A percentile compares a stretch with the other conserved stretches of the same genome.
phyloP scores from a whole-genome alignment of 2,329 filamentous ascomycete genomes.

The Fusarium cicatricum region DNA sequence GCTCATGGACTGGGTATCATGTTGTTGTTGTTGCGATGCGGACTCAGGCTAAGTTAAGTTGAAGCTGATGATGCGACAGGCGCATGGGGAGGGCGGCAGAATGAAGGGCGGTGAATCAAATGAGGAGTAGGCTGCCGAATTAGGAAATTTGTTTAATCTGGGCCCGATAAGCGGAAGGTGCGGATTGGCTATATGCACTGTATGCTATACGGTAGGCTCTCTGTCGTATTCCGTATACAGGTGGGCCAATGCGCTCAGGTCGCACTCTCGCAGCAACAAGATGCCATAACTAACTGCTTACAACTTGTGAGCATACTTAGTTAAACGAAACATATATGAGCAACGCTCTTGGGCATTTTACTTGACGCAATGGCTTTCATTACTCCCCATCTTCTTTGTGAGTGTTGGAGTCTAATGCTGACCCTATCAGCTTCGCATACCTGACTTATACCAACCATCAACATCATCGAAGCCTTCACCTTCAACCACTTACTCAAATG shows the following conservation, averaged over 20 bases:
- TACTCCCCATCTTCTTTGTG: too few relatives aligned
- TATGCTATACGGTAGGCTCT: constrained; percentile 2
- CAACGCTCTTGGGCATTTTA: too few relatives aligned
- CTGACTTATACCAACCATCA: neutral
- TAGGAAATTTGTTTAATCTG: constrained; percentile 8
- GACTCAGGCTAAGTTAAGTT: constrained; percentile 4
- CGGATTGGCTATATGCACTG: neutral
- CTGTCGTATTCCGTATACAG: constrained; percentile 7
- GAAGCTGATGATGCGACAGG: constrained; percentile 24
- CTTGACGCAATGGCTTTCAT: too few relatives aligned
- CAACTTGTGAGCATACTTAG: too few relatives aligned
- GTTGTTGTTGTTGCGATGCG: constrained; percentile 26
- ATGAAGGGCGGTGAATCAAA: constrained; percentile 34
- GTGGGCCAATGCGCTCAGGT: neutral
- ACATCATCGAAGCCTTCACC: too few relatives aligned
- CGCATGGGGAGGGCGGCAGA: constrained; percentile 25
- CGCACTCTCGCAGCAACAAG: too few relatives aligned
- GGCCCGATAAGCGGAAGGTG: constrained; percentile 16
- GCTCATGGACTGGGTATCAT: constrained; percentile 33
- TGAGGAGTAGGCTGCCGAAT: neutral
- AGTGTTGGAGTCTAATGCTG: neutral
- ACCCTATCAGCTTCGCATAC: neutral
- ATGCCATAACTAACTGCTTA: neutral
- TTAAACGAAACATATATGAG: too few relatives aligned
- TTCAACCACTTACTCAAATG: neutral